phyloP scores from a whole-genome alignment of 163 green algal genomes.

The Scenedesmus sp. region DNA sequence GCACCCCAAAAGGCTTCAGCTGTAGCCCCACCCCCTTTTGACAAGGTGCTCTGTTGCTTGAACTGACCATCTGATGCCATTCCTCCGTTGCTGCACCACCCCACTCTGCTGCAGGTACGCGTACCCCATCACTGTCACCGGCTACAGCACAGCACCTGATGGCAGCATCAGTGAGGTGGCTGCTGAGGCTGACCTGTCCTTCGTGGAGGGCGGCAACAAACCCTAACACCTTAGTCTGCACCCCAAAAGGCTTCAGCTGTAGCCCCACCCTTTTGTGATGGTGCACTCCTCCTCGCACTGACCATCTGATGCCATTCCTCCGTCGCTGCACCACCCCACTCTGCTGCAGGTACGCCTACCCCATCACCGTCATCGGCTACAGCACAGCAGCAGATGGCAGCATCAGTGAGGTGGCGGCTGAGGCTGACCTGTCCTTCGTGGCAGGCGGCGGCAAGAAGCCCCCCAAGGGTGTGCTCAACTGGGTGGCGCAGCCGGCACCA shows the following conservation, averaged over 20 bases:
- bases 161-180: constrained; percentile 74
- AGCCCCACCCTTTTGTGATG: neutral
- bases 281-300: neutral
- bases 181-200: constrained; percentile 70
- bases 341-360: constrained; percentile 85
- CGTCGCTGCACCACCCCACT: too few species aligned
- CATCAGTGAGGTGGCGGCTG: constrained; percentile 73
- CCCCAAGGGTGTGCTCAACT: constrained; percentile 98
- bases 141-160: constrained; percentile 68
- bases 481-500: constrained; percentile 88
- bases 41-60: neutral
- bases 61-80: neutral
- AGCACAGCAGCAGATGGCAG: constrained; percentile 68
- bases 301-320: neutral
- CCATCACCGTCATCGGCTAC: constrained; percentile 87
- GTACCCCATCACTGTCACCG: constrained; percentile 89
- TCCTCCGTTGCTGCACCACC: neutral
- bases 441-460: constrained; percentile 76
- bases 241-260: too few species aligned
- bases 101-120: constrained; percentile 46
- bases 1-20: too few species aligned
- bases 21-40: neutral
- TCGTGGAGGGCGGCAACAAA: constrained; percentile 56
- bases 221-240: too few species aligned
- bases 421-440: constrained; percentile 68